These are phyloP conservation scores for Arthrocladium fulminans DNA, from an alignment of 2,329 filamentous ascomycete genomes.

Conservation along the genomic window DNA sequence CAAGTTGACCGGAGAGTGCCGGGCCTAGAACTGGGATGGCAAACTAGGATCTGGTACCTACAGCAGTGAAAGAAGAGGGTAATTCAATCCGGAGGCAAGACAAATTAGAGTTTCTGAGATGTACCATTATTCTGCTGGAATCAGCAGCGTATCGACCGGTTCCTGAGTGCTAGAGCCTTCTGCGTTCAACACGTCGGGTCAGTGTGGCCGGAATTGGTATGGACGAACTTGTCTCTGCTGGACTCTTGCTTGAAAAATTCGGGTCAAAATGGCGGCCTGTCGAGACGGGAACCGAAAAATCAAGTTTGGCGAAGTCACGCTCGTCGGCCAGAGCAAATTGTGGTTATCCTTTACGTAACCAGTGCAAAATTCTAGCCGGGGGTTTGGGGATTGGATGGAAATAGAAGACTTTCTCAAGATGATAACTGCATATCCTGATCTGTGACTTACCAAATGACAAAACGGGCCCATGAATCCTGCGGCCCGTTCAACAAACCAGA, in stretches of 20 bases:
- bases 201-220: background rate
- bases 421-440: background rate
- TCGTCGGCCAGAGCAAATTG: conserved; percentile 11
- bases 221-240: background rate
- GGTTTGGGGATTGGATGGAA: background rate
- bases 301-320: conserved; percentile 15
- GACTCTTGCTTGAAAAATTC: conserved; percentile 1
- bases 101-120: background rate
- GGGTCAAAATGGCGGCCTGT: background rate
- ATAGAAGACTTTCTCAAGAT: background rate
- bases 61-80: background rate
- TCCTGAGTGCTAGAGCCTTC: background rate
- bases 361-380: conserved; percentile 14
- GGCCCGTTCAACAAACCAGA: background rate
- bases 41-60: background rate
- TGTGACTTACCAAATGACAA: background rate
- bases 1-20: background rate
- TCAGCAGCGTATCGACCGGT: background rate
- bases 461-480: background rate
- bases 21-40: background rate
- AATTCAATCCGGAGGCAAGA: background rate
- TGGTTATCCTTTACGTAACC: conserved; percentile 36
- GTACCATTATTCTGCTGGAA: background rate
- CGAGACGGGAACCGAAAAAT: conserved; percentile 12
- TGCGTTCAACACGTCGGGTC: background rate